phyloP scores from a whole-genome alignment of 1,139 yeast genomes.

The Saccharomyces pastorianus region DNA sequence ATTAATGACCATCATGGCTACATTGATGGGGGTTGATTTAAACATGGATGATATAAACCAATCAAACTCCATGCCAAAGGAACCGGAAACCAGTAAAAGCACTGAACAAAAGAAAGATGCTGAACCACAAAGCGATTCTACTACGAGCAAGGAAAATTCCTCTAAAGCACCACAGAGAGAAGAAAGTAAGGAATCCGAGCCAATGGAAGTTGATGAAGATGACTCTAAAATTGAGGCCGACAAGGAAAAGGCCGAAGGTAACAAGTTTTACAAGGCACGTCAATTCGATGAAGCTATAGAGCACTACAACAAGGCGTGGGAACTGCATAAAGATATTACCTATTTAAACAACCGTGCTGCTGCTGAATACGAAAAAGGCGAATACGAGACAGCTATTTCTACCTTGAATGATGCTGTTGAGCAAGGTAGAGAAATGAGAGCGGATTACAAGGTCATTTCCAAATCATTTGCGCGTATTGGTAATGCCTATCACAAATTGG shows the following conservation, averaged over 20 bases:
- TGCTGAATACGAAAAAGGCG: constrained; percentile 94
- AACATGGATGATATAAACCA: constrained; percentile 35
- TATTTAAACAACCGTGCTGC: constrained; percentile 95
- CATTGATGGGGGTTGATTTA: constrained; percentile 75
- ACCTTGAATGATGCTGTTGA: constrained; percentile 82
- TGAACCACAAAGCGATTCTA: constrained; percentile 2
- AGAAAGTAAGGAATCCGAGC: constrained; percentile 32
- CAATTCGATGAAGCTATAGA: constrained; percentile 90
- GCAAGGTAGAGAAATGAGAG: constrained; percentile 79
- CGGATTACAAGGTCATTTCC: constrained; percentile 87
- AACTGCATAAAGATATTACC: constrained; percentile 73
- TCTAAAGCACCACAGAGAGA: constrained; percentile 24
- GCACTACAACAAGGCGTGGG: constrained; percentile 82
- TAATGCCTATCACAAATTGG: constrained; percentile 66
- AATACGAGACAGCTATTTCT: constrained; percentile 70
- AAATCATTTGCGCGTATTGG: constrained; percentile 93
- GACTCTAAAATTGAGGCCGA: constrained; percentile 55
- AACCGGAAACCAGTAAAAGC: constrained; percentile 29
- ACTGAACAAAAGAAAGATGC: constrained; percentile 9
- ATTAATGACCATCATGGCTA: constrained; percentile 80
- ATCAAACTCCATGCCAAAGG: constrained; percentile 27
- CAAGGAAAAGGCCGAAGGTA: constrained; percentile 76
- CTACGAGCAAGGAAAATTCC: constrained; percentile 8
- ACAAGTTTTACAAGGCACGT: constrained; percentile 74
- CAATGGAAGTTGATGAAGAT: constrained; percentile 33